These are phyloP conservation scores for Thalia dealbata DNA, from an alignment of 176 grass and related monocot genomes.

Conservation along the genomic window DNA sequence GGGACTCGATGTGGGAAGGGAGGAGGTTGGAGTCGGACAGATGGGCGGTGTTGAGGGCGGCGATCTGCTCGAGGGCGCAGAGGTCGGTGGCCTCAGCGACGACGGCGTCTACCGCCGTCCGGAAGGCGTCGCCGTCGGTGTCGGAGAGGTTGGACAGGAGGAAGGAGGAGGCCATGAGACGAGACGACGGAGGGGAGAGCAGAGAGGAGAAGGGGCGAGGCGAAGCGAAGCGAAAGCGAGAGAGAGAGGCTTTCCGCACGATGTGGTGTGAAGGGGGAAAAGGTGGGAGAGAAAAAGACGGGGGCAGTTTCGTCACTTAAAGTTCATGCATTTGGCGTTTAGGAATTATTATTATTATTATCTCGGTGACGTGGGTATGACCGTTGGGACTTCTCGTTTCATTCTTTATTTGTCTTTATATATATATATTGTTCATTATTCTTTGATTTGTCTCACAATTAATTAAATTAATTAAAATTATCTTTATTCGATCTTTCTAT, in stretches of 20 bases:
- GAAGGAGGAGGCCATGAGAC: constrained; percentile 29
- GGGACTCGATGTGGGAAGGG: constrained; percentile 49
- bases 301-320: too few relatives aligned
- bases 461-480: too few relatives aligned
- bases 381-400: not conserved
- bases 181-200: not conserved
- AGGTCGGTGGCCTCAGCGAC: constrained; percentile 58
- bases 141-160: not conserved
- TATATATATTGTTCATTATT: too few relatives aligned
- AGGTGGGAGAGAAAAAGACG: not conserved
- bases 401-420: too few relatives aligned
- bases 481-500: too few relatives aligned
- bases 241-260: too few relatives aligned
- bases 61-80: constrained; percentile 55
- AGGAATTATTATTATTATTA: too few relatives aligned
- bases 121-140: constrained; percentile 8
- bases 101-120: constrained; percentile 51
- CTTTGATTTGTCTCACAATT: too few relatives aligned
- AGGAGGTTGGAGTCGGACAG: constrained; percentile 40
- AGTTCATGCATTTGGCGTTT: too few relatives aligned
- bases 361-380: not conserved
- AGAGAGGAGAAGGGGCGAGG: not conserved
- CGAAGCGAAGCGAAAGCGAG: not conserved
- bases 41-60: constrained; percentile 71
- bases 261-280: not conserved